Evolutionary conservation across 202 grass and related monocot species (phyloP).

Genomic region (Eragrostis tef): DNA sequence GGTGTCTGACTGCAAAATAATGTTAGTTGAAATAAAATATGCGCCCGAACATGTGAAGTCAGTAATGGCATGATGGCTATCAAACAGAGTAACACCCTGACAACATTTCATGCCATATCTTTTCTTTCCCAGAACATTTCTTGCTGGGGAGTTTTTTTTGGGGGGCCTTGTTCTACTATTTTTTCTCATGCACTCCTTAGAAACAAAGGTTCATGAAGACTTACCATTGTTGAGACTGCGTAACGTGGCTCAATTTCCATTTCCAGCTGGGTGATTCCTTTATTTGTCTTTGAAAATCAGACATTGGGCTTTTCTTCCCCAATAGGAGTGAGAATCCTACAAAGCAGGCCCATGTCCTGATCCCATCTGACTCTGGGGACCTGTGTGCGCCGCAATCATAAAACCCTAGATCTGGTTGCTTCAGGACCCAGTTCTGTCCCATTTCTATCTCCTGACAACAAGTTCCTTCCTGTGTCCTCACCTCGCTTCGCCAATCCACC

Average conservation of each 20-base stretch:
- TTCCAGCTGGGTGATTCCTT: background rate
- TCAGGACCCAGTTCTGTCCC: background rate
- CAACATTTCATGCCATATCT: background rate
- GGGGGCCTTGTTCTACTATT: conserved; percentile 6
- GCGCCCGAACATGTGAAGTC: background rate
- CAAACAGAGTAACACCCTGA: background rate
- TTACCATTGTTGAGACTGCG: conserved; percentile 21
- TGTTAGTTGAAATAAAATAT: background rate
- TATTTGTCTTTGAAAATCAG: background rate
- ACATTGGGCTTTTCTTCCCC: conserved; percentile 1
- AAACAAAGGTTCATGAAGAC: background rate
- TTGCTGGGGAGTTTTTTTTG: background rate
- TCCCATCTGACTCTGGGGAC: background rate
- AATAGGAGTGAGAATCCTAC: background rate
- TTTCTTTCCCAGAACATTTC: background rate
- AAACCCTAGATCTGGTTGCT: conserved; percentile 4
- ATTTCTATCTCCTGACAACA: background rate
- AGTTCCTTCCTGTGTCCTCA: background rate
- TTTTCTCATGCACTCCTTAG: background rate
- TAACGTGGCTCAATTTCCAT: background rate
- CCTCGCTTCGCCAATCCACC: background rate
- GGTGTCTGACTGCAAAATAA: background rate
- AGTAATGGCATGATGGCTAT: background rate
- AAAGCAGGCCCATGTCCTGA: background rate
- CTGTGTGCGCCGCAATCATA: background rate